Evolutionary conservation across 2,329 filamentous ascomycete genomes (phyloP), one percentile per base, ranked within the genome.

Genomic region (Colletotrichum lupini): DNA sequence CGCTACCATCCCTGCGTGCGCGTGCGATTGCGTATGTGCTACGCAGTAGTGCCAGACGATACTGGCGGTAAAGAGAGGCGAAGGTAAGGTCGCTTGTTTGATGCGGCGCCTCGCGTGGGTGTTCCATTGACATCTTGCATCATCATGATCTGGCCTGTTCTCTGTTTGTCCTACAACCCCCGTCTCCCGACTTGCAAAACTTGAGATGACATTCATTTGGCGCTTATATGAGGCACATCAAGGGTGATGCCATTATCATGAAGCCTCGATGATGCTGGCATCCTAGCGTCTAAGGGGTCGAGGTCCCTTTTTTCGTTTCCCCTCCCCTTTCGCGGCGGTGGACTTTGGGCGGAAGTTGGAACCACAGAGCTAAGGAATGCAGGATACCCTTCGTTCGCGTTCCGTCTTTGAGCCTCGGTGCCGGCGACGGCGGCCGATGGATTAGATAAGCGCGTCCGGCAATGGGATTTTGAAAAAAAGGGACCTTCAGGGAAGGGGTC

Each of bases 211-310:
- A 73, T 66, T 57, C 67, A 49, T 49, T 26, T 57, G 46, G 56
- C 61, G 67, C 67, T 60, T 57, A 53, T 58, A 55, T 53, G 22
- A 16, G 22, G 12, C 8, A 12, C 19, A 35, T 32, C 71, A 66
- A 57, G 71, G 71, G 46, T 73, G 49, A 73, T 73, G 71, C 71
- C 56, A 35, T 67, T 19, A 55, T 42, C 4, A 16, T 4, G 28
- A 49, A 70, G 60, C 71, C 55, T 70, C 67, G 71, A 70, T 73
- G 35, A 73, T 73, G 71, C 67, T 24, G 56, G 71, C 61, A 70
- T 52, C 14, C 22, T 16, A 60, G 69, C 65, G 65, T 35, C 65
- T 53, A 59, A 53, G 14, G 52, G 35, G 49, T 30, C 26, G 37
- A 37, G 24, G 30, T 24, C 46, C 26, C 26, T 64, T 53, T 63